These are phyloP conservation scores for Coemansia sp. DNA, from an alignment of 192 early-diverging fungal species.

Conservation along the genomic window DNA sequence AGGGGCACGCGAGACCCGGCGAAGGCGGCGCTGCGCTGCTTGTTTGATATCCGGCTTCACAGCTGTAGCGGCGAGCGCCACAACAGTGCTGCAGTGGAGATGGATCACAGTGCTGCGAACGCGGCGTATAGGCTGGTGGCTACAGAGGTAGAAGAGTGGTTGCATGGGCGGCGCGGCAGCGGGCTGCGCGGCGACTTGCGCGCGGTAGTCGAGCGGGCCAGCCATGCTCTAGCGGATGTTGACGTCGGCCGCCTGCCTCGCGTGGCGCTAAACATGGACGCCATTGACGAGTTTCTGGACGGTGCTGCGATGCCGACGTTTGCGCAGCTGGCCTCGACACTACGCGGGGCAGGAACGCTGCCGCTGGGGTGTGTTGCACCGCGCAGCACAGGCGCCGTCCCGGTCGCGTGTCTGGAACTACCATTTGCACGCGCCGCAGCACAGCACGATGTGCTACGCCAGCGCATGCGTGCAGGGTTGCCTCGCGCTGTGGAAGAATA, in stretches of 20 bases:
- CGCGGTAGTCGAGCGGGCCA: constrained; percentile 32
- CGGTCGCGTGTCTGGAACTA: constrained; percentile 21
- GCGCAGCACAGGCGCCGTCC: background rate
- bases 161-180: constrained; percentile 29
- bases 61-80: constrained; percentile 19
- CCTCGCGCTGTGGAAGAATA: constrained; percentile 45
- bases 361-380: constrained; percentile 11
- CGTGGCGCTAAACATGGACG: constrained; percentile 41
- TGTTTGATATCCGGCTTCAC: constrained; percentile 47
- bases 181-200: constrained; percentile 47
- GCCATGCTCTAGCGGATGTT: constrained; percentile 22
- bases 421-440: constrained; percentile 44
- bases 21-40: constrained; percentile 31
- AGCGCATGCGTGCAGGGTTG: constrained; percentile 46
- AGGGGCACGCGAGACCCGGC: constrained; percentile 11
- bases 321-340: constrained; percentile 16
- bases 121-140: constrained; percentile 34
- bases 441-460: constrained; percentile 38
- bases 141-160: constrained; percentile 27
- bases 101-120: constrained; percentile 31
- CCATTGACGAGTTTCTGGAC: constrained; percentile 44
- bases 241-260: constrained; percentile 31
- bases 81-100: constrained; percentile 25
- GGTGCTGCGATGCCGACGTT: constrained; percentile 47
- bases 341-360: constrained; percentile 2